Evolutionary conservation across 169 alveolate genomes (phyloP), one percentile per base, ranked within the genome.

Genomic region (Plasmodium coatneyi): DNA sequence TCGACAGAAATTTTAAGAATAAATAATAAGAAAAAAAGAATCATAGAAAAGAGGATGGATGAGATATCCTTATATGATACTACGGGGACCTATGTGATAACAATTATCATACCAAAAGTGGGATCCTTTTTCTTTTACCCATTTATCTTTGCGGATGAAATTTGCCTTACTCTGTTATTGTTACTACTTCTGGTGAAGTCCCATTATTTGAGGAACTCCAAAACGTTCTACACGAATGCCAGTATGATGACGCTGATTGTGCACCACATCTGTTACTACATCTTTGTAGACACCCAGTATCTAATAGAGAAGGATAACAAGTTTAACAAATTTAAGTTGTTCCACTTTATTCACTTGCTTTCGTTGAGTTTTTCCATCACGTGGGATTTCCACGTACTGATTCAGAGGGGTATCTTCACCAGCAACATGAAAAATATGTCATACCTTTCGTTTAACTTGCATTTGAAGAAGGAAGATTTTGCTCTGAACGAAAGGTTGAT

Each of bases 11-110:
- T 91, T 25, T 81, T 91, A 71, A 43, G 95, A 56, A 91, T 91
- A 66, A 91, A 91, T 91, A 91, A 91, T 91, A 91, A 91, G 60
- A 91, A 91, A 66, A 91, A 91, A 81, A 91, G 95, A 80, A 81
- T 91, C 14, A 91, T 82, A 12, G 80, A 91, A 70, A 91, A 91
- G 56, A 52, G 9, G 3, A 81, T 80, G 9, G 95, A 91, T 71
- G 84, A 80, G 10, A 91, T 91, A 70, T 91, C 80, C 0, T 71
- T 91, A 25, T 91, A 91, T 81, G 95, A 91, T 46, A 49, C 92
- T 4, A 81, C 60, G 4, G 91, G 95, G 41, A 28, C 95, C 5
- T 82, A 82, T 81, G 41, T 71, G n/a, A 81, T 91, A 19, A 46
- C 91, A 19, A 91, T 91, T 28, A 81, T 71, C 0, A 91, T 91